A percentile compares a stretch with the other conserved stretches of the same genome.
These are phyloP conservation scores for Lactarius pseudohatsudake DNA, from an alignment of 768 basidiomycete species.

Conservation along the genomic window DNA sequence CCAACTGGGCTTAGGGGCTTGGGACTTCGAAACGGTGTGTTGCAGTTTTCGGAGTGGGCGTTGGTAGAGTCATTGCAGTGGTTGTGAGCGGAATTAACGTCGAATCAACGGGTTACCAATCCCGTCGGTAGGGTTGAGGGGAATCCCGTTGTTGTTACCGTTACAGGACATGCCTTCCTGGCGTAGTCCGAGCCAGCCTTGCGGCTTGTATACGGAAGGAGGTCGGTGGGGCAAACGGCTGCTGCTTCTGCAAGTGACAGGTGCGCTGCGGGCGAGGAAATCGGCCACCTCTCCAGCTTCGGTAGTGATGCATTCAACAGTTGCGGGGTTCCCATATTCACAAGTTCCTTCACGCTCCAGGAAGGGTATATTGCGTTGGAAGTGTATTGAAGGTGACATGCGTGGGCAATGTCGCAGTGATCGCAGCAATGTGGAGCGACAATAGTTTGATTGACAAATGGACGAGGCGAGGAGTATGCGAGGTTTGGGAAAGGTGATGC, in stretches of 20 bases:
- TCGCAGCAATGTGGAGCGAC: not conserved
- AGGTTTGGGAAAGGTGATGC: constrained; percentile 10
- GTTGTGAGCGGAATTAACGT: not conserved
- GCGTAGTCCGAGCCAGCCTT: too few relatives aligned
- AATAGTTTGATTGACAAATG: not conserved
- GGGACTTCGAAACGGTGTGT: not conserved
- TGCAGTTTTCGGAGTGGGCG: not conserved
- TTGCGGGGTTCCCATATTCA: not conserved
- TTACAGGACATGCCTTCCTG: not conserved
- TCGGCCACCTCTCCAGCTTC: not conserved
- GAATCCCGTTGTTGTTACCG: not conserved
- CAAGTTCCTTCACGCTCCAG: not conserved
- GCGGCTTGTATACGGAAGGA: not conserved
- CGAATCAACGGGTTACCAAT: not conserved
- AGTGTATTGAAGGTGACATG: not conserved
- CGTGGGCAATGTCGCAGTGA: constrained; percentile 1
- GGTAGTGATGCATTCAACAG: not conserved
- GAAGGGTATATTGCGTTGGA: not conserved
- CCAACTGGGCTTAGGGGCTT: not conserved
- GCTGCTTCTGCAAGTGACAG: not conserved
- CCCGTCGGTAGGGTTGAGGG: not conserved
- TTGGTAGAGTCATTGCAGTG: not conserved
- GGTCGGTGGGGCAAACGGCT: not conserved
- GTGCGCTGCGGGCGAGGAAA: not conserved
- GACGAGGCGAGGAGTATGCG: constrained; percentile 14